phyloP scores from a whole-genome alignment of 495 filamentous ascomycete species.

The Daldinia concentrica region DNA sequence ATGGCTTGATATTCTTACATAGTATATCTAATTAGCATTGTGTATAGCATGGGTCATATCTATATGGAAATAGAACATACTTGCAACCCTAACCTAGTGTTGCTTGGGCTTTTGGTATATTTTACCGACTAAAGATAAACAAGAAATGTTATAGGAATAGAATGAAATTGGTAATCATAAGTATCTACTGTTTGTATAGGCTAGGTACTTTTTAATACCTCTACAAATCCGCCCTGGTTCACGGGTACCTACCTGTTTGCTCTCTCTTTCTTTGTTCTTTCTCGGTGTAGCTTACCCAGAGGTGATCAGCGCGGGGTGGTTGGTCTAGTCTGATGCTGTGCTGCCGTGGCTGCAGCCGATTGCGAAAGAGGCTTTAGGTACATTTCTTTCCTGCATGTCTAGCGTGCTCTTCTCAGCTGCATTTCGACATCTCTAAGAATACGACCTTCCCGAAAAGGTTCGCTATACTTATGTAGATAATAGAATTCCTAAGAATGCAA shows the following conservation, averaged over 20 bases:
- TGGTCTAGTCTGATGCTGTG: neutral
- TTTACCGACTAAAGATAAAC: too few relatives aligned
- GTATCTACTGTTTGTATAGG: too few relatives aligned
- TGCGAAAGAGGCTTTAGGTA: neutral
- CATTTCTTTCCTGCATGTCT: slow-evolving; percentile 3
- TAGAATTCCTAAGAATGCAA: neutral
- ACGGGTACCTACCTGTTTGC: too few relatives aligned
- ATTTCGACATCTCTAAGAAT: slow-evolving; percentile 22
- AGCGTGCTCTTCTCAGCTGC: slow-evolving; percentile 12
- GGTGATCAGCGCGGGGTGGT: slow-evolving; percentile 16
- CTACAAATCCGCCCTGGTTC: too few relatives aligned
- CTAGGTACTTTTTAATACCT: too few relatives aligned
- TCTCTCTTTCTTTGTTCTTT: too few relatives aligned
- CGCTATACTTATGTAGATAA: neutral
- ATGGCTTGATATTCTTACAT: neutral
- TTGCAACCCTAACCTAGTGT: too few relatives aligned
- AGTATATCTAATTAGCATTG: neutral
- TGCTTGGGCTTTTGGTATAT: too few relatives aligned
- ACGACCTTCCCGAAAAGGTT: slow-evolving; percentile 23
- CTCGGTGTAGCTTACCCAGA: neutral
- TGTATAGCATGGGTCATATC: neutral
- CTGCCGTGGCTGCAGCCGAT: slow-evolving; percentile 5
- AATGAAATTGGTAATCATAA: too few relatives aligned
- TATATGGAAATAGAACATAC: too few relatives aligned
- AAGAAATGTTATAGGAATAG: too few relatives aligned